Conservation (phyloP, 768 basidiomycete species). For the Rhodotorula kratochvilovae region DNA sequence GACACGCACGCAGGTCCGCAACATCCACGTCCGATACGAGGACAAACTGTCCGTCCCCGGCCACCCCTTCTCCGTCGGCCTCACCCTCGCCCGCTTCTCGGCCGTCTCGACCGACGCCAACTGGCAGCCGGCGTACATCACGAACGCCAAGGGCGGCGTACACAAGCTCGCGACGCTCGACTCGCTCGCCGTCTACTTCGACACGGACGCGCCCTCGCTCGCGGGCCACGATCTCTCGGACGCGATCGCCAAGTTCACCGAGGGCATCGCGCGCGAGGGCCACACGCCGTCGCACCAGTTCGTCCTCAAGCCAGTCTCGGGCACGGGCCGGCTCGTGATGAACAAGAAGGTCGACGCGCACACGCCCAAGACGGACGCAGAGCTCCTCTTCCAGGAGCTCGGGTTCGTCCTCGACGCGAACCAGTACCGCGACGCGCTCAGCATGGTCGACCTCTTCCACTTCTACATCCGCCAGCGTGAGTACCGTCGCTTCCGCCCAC, state of each 20-base stretch:
- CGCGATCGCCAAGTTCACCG: constrained; percentile 66
- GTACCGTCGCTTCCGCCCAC: constrained; percentile 78
- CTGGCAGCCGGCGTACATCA: constrained; percentile 89
- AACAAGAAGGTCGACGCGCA: constrained; percentile 69
- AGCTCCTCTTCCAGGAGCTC: constrained; percentile 86
- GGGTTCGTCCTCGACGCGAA: constrained; percentile 84
- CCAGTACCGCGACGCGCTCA: constrained; percentile 90
- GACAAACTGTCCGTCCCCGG: constrained; percentile 91
- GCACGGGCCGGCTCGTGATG: constrained; percentile 82
- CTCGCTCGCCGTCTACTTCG: constrained; percentile 87
- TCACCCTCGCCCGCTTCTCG: constrained; percentile 80
- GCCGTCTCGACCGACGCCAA: constrained; percentile 80
- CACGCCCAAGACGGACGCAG: constrained; percentile 79
- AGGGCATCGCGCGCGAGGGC: constrained; percentile 51
- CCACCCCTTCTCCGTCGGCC: constrained; percentile 90
- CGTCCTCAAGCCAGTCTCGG: constrained; percentile 89
- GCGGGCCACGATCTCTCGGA: constrained; percentile 63
- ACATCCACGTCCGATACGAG: constrained; percentile 94
- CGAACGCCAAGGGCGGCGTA: constrained; percentile 76
- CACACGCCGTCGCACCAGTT: constrained; percentile 69
- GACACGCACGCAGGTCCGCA: constrained; percentile 47
- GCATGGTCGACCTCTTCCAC: constrained; percentile 92
- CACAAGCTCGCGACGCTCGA: constrained; percentile 88
- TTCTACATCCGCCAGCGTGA: constrained; percentile 73
- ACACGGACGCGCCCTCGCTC: constrained; percentile 81